Percentiles rank a stretch among this genome's conserved stretches.
phyloP scores from a whole-genome alignment of 331 rosid genomes.

The Saraca asoca region DNA sequence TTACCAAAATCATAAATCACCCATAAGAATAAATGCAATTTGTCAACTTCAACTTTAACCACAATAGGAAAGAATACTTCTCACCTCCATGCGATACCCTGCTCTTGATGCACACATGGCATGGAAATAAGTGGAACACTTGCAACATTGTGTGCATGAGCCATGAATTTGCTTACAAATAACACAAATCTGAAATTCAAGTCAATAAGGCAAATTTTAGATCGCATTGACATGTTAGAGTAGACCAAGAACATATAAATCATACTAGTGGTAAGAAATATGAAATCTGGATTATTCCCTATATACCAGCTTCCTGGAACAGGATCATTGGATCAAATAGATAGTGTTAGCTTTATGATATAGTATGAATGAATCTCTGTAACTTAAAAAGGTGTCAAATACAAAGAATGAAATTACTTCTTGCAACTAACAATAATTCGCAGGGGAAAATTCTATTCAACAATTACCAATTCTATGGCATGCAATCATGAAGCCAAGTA shows the following conservation, averaged over 20 bases:
- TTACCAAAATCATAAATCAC: conserved; percentile 21
- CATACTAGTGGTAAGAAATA: conserved; percentile 22
- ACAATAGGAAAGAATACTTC: conserved; percentile 4
- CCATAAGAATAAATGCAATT: conserved; percentile 7
- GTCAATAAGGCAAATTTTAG: conserved; percentile 29
- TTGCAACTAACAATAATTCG: neutral
- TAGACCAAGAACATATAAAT: conserved; percentile 31
- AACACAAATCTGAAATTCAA: conserved; percentile 88
- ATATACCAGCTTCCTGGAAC: conserved; percentile 1
- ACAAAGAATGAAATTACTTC: conserved; percentile 26
- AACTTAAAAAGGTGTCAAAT: neutral
- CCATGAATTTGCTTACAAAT: conserved; percentile 98
- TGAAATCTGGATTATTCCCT: conserved; percentile 26
- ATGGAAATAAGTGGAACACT: conserved; percentile 97
- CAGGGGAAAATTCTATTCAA: neutral
- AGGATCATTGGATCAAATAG: conserved; percentile 20
- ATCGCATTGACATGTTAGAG: conserved; percentile 26
- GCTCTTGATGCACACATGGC: conserved; percentile 99
- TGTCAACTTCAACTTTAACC: conserved; percentile 12
- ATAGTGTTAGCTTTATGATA: conserved; percentile 18
- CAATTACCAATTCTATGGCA: neutral
- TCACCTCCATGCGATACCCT: conserved; percentile 98
- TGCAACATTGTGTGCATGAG: conserved; percentile 98
- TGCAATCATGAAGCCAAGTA: neutral
- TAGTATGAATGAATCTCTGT: conserved; percentile 17